Evolutionary conservation across 176 grass and related monocot species (phyloP), one percentile per base, ranked within the genome.

Genomic region (Zizania latifolia): DNA sequence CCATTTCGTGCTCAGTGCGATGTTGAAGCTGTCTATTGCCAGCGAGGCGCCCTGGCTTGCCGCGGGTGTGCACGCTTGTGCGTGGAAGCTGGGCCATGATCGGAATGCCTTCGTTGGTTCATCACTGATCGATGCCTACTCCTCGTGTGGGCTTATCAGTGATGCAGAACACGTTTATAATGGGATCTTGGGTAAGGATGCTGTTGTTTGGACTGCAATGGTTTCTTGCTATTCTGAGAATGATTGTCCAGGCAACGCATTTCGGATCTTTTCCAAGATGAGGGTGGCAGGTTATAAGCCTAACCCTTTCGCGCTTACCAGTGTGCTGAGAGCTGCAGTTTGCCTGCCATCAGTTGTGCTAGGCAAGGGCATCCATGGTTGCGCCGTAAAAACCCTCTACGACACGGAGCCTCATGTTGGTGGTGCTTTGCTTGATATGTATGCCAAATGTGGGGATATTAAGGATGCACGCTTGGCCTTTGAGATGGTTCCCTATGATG

Each of bases 371-470:
- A 86, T 76, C 63, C 84, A 86, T 68, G 77, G 62, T 12, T 86
- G 71, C 16, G 19, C 63, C 27, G 55, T 86, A 11, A 86, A 86
- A 41, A 62, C 43, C 26, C 84, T 81, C 16, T 36, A 43, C 41
- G 71, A 86, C 43, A 50, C 63, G 0, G 70, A 86, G 26, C 55
- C 71, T 86, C 84, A 75, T 62, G 67, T 86, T 22, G 75, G 85
- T 57, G 75, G 76, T 14, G 35, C 74, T 62, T 84, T 95, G 72
- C 71, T 75, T 43, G 84, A 81, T 50, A 86, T 82, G 65, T 84
- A 84, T 36, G 57, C 82, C 10, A 86, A 80, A 48, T 84, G 91
- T 73, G 83, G 89, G 68, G 65, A 76, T 23, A 87, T 89, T 34
- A 71, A 73, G 46, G 76, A 88, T 40, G 87, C 76, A 44, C 78